Conservation (phyloP, 1,284 basidiomycete genomes). For the Fomes fomentarius region DNA sequence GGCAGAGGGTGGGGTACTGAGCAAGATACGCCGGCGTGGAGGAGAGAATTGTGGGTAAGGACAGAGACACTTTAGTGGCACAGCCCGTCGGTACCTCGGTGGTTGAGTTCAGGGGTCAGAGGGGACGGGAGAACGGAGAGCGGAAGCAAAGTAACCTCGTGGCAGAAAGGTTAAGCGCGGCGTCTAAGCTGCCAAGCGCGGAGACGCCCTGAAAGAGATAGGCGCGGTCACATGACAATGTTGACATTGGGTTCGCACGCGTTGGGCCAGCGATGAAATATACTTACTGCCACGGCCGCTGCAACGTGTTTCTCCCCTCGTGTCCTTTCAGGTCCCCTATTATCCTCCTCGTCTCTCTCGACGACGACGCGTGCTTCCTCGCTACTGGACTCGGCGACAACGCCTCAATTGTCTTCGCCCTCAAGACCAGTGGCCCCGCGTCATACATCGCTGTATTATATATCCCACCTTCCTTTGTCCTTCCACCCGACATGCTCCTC, state of each 20-base stretch:
- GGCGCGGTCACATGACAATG: slow-evolving; percentile 27
- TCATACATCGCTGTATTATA: slow-evolving; percentile 2
- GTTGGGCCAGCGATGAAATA: slow-evolving; percentile 3
- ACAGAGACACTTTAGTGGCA: no score
- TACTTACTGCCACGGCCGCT: slow-evolving; percentile 1
- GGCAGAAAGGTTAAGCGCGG: background rate
- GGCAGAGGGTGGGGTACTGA: background rate
- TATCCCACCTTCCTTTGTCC: slow-evolving; percentile 34
- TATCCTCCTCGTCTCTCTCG: slow-evolving; percentile 1
- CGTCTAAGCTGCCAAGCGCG: no score
- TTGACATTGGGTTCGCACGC: slow-evolving; percentile 26
- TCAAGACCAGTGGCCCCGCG: background rate
- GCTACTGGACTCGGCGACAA: slow-evolving; percentile 3
- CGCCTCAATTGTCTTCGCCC: background rate
- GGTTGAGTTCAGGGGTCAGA: no score
- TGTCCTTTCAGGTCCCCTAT: background rate
- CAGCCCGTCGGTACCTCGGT: no score
- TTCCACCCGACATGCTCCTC: slow-evolving; percentile 38
- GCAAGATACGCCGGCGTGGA: background rate
- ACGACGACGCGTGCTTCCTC: slow-evolving; percentile 7
- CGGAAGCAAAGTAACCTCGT: slow-evolving; percentile 6
- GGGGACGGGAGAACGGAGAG: background rate
- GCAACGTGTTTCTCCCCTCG: slow-evolving; percentile 1
- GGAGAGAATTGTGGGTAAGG: no score
- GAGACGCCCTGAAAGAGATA: background rate